Conservation (phyloP, 2,329 filamentous ascomycete genomes). For the Alternaria sp. region DNA sequence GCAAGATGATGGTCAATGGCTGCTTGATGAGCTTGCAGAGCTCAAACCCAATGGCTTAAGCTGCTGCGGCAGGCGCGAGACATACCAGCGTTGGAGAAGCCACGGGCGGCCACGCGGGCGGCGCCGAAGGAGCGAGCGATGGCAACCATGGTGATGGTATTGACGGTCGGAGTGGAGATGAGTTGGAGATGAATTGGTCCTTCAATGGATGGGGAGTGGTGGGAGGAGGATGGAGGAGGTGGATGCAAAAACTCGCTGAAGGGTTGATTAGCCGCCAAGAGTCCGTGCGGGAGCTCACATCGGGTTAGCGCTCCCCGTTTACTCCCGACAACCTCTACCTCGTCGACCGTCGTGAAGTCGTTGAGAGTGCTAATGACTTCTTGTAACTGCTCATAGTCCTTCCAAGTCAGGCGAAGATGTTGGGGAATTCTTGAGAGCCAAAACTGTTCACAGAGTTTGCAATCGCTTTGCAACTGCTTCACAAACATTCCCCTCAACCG, state of each 20-base stretch:
- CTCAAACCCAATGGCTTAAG: slow-evolving; percentile 39
- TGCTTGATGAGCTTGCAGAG: slow-evolving; percentile 28
- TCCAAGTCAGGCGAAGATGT: neutral
- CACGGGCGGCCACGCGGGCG: slow-evolving; percentile 50
- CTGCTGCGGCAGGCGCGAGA: slow-evolving; percentile 44
- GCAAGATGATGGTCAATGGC: slow-evolving; percentile 42
- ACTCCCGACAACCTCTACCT: slow-evolving; percentile 11
- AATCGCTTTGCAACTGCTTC: neutral
- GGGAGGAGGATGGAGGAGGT: slow-evolving; percentile 34
- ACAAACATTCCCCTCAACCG: neutral
- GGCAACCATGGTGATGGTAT: slow-evolving; percentile 49
- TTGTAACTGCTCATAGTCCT: neutral
- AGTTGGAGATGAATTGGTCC: slow-evolving; percentile 47
- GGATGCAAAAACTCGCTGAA: slow-evolving; percentile 28
- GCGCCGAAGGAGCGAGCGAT: slow-evolving; percentile 49
- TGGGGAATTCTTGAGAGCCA: neutral
- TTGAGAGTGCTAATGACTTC: neutral
- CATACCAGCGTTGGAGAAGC: slow-evolving; percentile 48
- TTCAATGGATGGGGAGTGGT: slow-evolving; percentile 42
- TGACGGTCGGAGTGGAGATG: slow-evolving; percentile 47
- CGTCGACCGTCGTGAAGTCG: neutral
- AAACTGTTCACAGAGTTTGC: neutral
- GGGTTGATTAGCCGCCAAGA: slow-evolving; percentile 28
- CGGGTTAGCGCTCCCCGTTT: slow-evolving; percentile 21
- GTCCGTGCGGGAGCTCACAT: slow-evolving; percentile 23